These are phyloP conservation scores for Ajuga reptans DNA, from an alignment of 305 asterid genomes.

Conservation along the genomic window DNA sequence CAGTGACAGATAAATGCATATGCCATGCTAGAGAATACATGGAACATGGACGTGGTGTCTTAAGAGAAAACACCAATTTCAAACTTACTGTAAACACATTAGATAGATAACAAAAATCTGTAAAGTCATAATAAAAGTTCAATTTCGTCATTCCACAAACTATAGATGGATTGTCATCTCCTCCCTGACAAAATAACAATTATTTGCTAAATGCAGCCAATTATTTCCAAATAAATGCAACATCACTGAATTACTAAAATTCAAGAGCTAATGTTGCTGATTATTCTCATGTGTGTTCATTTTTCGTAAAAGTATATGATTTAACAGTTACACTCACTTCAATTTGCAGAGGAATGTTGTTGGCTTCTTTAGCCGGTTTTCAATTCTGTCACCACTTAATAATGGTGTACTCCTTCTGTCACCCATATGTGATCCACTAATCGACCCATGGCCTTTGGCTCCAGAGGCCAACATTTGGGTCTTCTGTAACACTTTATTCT, in stretches of 20 bases:
- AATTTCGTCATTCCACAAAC: not conserved
- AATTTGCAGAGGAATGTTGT: conserved; percentile 97
- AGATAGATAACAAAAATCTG: not conserved
- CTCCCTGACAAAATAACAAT: not conserved
- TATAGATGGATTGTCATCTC: not conserved
- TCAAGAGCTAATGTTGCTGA: not conserved
- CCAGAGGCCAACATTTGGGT: conserved; percentile 77
- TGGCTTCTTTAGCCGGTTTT: conserved; percentile 93
- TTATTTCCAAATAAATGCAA: not conserved
- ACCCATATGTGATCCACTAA: conserved; percentile 79
- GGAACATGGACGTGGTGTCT: not conserved
- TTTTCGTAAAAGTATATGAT: not conserved
- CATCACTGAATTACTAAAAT: conserved; percentile 3
- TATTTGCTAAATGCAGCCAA: not conserved
- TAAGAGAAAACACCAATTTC: conserved; percentile 11
- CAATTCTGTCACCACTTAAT: conserved; percentile 73
- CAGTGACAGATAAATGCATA: not conserved
- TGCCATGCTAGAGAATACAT: not conserved
- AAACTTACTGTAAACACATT: not conserved
- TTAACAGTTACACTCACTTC: conserved; percentile 55
- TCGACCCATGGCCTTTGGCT: conserved; percentile 64
- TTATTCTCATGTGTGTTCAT: not conserved
- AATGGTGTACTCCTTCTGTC: conserved; percentile 72
- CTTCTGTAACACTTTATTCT: conserved; percentile 73
- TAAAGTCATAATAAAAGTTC: not conserved